These are phyloP conservation scores for Mastigamoeba balamuthi DNA, from an alignment of 78 protist genomes.

Conservation along the genomic window DNA sequence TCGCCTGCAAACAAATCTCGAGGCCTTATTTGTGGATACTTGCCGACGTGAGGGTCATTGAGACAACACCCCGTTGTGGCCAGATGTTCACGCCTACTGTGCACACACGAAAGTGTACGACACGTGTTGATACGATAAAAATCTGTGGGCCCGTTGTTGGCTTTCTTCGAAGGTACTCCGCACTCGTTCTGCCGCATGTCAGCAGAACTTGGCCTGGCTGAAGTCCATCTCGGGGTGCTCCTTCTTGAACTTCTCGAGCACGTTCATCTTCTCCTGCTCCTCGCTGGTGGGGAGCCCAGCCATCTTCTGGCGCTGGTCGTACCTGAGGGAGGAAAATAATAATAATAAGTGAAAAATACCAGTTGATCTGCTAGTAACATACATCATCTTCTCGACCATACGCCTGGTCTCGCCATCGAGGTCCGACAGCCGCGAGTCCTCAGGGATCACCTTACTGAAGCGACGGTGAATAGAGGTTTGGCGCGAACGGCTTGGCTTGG, in stretches of 20 bases:
- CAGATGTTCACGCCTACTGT: too few species aligned
- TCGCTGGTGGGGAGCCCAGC: constrained; percentile 62
- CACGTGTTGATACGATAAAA: too few species aligned
- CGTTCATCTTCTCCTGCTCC: constrained; percentile 60
- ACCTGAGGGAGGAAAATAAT: background rate
- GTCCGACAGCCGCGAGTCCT: constrained; percentile 47
- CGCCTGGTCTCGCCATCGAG: constrained; percentile 53
- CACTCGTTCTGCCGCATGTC: too few species aligned
- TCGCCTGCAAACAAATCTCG: too few species aligned
- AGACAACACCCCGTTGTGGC: too few species aligned
- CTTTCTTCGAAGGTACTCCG: too few species aligned
- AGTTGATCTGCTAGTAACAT: background rate
- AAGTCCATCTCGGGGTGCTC: constrained; percentile 67
- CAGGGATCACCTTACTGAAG: constrained; percentile 46
- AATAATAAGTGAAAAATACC: background rate
- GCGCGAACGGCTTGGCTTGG: background rate
- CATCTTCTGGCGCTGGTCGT: constrained; percentile 57
- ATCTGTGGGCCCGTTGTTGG: too few species aligned
- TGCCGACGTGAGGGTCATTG: too few species aligned
- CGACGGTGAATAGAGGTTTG: background rate
- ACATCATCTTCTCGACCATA: constrained; percentile 78
- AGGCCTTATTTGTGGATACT: too few species aligned
- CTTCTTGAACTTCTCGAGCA: constrained; percentile 52
- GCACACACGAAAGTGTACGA: too few species aligned
- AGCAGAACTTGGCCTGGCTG: constrained; percentile 30